Conservation (phyloP, 2,329 filamentous ascomycete genomes). For the Diaporthe vexans region DNA sequence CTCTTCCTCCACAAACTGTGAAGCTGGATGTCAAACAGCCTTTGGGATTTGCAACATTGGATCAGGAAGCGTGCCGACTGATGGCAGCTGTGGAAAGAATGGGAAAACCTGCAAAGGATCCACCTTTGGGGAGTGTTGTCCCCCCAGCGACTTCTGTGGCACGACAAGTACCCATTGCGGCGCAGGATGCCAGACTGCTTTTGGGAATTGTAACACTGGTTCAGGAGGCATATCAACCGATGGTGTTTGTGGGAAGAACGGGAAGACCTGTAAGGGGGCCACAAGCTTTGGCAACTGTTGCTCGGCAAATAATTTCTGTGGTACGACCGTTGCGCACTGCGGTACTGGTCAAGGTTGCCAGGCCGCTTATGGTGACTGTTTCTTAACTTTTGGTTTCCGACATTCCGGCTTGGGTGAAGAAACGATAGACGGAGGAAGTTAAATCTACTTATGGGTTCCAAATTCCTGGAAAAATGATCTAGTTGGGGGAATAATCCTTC, state of each 20-base stretch:
- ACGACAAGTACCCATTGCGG: not conserved
- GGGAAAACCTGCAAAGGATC: not conserved
- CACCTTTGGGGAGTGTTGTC: conserved; percentile 13
- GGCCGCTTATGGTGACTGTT: conserved; percentile 10
- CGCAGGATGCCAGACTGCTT: not conserved
- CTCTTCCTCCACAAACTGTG: conserved; percentile 1
- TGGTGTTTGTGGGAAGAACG: not conserved
- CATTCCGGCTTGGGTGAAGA: not conserved
- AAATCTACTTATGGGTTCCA: not conserved
- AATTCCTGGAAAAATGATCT: not conserved
- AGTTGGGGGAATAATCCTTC: not conserved
- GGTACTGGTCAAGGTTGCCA: conserved; percentile 8
- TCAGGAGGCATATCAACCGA: conserved; percentile 4
- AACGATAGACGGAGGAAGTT: not conserved
- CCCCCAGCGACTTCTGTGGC: not conserved
- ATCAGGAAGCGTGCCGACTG: not conserved
- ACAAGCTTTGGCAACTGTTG: not conserved
- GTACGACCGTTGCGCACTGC: not conserved
- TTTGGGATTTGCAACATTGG: not conserved
- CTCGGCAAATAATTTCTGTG: not conserved
- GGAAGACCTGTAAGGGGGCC: not conserved
- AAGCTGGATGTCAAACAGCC: not conserved
- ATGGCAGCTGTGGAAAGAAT: not conserved
- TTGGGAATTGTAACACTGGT: not conserved
- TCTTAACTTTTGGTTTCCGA: not conserved